phyloP scores from a whole-genome alignment of 1,284 basidiomycete genomes.

The Marasmius fiardii region DNA sequence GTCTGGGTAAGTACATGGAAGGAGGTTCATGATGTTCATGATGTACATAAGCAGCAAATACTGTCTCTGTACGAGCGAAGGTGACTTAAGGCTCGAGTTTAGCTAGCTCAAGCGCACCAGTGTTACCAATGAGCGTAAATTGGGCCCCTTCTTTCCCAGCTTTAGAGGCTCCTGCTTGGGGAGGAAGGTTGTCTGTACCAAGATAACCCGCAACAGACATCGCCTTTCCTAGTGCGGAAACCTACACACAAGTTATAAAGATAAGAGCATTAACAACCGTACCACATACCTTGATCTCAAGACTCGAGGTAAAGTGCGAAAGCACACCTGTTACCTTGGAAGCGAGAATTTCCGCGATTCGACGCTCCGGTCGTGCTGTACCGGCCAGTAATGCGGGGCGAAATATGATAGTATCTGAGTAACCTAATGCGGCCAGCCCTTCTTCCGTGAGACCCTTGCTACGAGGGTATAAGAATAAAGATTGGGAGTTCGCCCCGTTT shows the following conservation, averaged over 20 bases:
- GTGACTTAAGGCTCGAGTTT: too few relatives aligned
- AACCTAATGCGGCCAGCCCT: conserved; percentile 61
- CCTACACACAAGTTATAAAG: conserved; percentile 23
- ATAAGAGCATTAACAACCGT: background rate
- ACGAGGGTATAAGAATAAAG: conserved; percentile 51
- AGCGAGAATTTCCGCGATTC: conserved; percentile 37
- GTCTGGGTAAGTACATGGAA: too few relatives aligned
- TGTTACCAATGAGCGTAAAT: conserved; percentile 45
- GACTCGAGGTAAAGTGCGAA: conserved; percentile 32
- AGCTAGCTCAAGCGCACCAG: conserved; percentile 39
- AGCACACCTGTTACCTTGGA: conserved; percentile 37
- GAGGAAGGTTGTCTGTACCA: conserved; percentile 38
- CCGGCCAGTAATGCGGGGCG: conserved; percentile 54
- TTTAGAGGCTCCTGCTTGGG: conserved; percentile 31
- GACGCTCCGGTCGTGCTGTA: conserved; percentile 34
- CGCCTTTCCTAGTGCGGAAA: conserved; percentile 40
- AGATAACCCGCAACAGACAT: conserved; percentile 39
- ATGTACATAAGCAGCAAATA: too few relatives aligned
- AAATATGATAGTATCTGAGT: conserved; percentile 66
- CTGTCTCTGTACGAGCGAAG: too few relatives aligned
- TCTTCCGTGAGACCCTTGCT: conserved; percentile 76
- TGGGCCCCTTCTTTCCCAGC: conserved; percentile 28
- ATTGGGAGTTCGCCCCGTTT: conserved; percentile 41
- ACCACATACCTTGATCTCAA: conserved; percentile 43
- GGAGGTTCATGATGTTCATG: too few relatives aligned